phyloP scores from a whole-genome alignment of 2,329 filamentous ascomycete genomes.

The Hirsutella thompsonii region DNA sequence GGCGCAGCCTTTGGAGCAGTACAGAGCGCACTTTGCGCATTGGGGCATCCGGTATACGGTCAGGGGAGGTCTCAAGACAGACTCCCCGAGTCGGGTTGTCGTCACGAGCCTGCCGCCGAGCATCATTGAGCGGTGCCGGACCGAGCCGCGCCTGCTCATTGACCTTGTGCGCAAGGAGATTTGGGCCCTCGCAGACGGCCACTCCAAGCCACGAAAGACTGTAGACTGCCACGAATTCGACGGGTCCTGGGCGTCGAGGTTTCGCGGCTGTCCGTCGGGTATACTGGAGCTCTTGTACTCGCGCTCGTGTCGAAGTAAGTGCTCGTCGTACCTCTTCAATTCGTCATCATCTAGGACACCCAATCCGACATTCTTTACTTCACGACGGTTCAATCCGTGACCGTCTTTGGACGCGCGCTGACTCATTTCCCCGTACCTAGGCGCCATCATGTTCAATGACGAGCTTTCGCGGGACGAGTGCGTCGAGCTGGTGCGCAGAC shows the following conservation, averaged over 20 bases:
- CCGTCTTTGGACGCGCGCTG: no score
- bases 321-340: no score
- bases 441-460: constrained; percentile 80
- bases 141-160: constrained; percentile 58
- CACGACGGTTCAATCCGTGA: no score
- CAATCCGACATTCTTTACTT: no score
- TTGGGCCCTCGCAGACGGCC: constrained; percentile 48
- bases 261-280: constrained; percentile 59
- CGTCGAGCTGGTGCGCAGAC: constrained; percentile 35
- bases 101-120: constrained; percentile 53
- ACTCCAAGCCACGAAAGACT: constrained; percentile 4
- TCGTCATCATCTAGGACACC: no score
- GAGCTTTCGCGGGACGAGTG: constrained; percentile 46
- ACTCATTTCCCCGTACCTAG: constrained; percentile 12
- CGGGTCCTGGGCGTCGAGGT: constrained; percentile 43
- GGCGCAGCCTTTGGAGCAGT: constrained; percentile 37
- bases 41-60: constrained; percentile 68
- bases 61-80: no score
- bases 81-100: constrained; percentile 19
- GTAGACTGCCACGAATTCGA: constrained; percentile 3
- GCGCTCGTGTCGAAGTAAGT: constrained; percentile 56
- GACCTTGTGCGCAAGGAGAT: constrained; percentile 63
- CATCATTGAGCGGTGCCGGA: constrained; percentile 63
- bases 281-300: constrained; percentile 69
- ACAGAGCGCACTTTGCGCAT: constrained; percentile 42